Conservation (phyloP, 192 early-diverging fungal genomes). For the Gigaspora rosea region DNA sequence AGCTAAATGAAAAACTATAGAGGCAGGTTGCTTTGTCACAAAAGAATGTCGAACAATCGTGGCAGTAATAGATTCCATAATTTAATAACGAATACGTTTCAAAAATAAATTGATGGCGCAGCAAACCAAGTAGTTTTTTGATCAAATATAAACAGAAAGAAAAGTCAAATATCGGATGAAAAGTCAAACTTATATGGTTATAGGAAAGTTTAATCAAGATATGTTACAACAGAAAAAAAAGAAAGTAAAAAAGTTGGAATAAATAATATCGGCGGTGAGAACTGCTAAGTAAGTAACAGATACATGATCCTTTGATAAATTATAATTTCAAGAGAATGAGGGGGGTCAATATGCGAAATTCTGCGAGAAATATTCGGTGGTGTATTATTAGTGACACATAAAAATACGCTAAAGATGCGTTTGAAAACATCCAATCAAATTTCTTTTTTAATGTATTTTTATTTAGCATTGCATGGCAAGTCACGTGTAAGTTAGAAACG, state of each 20-base stretch:
- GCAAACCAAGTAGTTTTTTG: background rate
- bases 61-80: background rate
- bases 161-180: background rate
- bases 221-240: background rate
- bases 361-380: background rate
- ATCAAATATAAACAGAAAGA: background rate
- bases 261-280: too few relatives aligned
- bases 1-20: background rate
- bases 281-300: too few relatives aligned
- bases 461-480: too few relatives aligned
- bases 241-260: background rate
- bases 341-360: background rate
- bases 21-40: background rate
- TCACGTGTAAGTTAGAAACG: too few relatives aligned
- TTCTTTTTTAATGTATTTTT: background rate
- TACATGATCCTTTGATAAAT: background rate
- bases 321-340: background rate
- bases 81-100: too few relatives aligned
- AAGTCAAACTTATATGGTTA: too few relatives aligned
- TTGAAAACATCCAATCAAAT: background rate
- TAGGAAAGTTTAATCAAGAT: too few relatives aligned
- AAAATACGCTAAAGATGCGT: background rate
- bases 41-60: background rate
- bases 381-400: conserved; percentile 7
- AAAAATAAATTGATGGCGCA: background rate